These are phyloP conservation scores for Hemileccinum rubropunctum DNA, from an alignment of 768 basidiomycete genomes.

Conservation along the genomic window DNA sequence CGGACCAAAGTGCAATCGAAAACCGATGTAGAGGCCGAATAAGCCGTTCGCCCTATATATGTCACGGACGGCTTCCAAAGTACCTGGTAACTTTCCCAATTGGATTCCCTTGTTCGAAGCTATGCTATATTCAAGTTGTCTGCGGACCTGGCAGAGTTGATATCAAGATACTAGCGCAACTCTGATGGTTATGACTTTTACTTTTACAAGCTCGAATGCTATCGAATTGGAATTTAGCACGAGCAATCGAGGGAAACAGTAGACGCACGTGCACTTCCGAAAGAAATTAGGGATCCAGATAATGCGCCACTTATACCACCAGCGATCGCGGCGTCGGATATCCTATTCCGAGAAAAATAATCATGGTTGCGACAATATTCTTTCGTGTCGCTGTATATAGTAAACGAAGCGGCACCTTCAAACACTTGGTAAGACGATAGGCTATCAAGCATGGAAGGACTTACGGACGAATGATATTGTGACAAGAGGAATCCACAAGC, in stretches of 20 bases:
- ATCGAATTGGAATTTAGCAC: conserved; percentile 17
- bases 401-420: conserved; percentile 85
- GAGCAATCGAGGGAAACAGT: neutral
- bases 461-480: conserved; percentile 95
- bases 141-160: conserved; percentile 58
- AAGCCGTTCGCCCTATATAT: conserved; percentile 66
- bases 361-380: conserved; percentile 61
- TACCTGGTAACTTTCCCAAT: conserved; percentile 75
- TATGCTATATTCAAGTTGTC: conserved; percentile 91
- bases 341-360: conserved; percentile 54
- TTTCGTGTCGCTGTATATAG: conserved; percentile 85
- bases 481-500: conserved; percentile 87
- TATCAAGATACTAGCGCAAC: conserved; percentile 6
- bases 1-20: conserved; percentile 81
- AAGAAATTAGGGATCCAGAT: conserved; percentile 85
- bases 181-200: conserved; percentile 29
- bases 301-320: conserved; percentile 85
- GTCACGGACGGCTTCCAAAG: conserved; percentile 73
- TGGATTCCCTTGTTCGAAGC: conserved; percentile 73
- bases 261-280: conserved; percentile 83
- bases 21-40: conserved; percentile 76
- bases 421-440: conserved; percentile 5
- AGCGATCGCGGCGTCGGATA: conserved; percentile 69
- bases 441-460: conserved; percentile 34
- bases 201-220: conserved; percentile 97